Percentiles rank a stretch among this genome's conserved stretches.
Conservation (phyloP, 805 yeast genomes). For the Peterozyma toletana region DNA sequence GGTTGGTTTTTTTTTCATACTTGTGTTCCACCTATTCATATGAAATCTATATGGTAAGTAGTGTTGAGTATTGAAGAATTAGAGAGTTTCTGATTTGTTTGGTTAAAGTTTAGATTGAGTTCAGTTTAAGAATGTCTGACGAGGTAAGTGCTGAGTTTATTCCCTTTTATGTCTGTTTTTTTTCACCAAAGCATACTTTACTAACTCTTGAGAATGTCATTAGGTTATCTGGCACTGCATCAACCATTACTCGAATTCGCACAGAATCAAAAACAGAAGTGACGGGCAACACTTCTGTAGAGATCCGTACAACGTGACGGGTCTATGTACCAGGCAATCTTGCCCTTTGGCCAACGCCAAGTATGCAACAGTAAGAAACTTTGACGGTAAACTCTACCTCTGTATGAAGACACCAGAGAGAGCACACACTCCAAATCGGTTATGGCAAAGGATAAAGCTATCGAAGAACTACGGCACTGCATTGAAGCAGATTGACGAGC, state of each 20-base stretch:
- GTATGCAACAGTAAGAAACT: constrained; percentile 79
- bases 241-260: constrained; percentile 92
- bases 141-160: constrained; percentile 26
- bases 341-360: constrained; percentile 94
- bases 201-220: no score
- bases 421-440: constrained; percentile 86
- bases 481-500: constrained; percentile 78
- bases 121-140: constrained; percentile 41
- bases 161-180: no score
- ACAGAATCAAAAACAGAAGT: constrained; percentile 81
- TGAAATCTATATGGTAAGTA: no score
- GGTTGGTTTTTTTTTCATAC: no score
- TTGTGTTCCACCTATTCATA: no score
- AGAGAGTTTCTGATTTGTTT: no score
- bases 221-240: constrained; percentile 93
- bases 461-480: constrained; percentile 88
- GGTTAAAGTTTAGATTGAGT: no score
- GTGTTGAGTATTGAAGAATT: constrained; percentile 7
- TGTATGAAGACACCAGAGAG: constrained; percentile 98
- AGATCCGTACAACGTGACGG: constrained; percentile 92
- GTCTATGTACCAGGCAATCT: constrained; percentile 85
- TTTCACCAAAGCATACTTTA: no score
- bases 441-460: constrained; percentile 92
- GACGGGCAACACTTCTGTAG: constrained; percentile 82
- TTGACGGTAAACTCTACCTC: constrained; percentile 72